Evolutionary conservation across 208 protist species (phyloP), one percentile per base, ranked within the genome.

Genomic region (Wallacemonas collosoma): DNA sequence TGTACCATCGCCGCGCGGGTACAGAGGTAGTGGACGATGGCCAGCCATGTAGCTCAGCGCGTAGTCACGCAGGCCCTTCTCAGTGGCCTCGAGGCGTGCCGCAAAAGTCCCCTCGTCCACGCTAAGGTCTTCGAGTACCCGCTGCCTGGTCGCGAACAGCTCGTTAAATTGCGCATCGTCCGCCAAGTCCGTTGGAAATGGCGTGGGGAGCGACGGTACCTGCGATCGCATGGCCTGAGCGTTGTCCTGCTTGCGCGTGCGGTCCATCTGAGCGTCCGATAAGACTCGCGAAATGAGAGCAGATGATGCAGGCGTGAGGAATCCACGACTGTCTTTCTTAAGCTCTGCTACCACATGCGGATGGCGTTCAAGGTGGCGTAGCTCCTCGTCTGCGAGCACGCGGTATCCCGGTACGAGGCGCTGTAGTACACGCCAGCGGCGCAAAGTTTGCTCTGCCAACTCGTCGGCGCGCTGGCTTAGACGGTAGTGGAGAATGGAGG

Each of bases 381-480:
- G 62, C 40, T 77, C 71, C 38, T 86, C 72, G 43, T 80, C 75
- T 15, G 63, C 53, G 12, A 86, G 38, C 0, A 61, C 43, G 2
- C 50, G 68, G 54, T 65, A 57, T 0, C 57, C 65, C 0, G 44
- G 60, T 6, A 80, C 14, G 11, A 62, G 66, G 2, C 39, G 11
- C 15, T 77, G 72, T 1, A 86, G 40, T 4, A 41, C 53, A 11
- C 73, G 36, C 77, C 81, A 82, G 26, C 61, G 55, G 2, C 50
- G 68, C 5, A 74, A 57, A 3, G 67, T 74, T 35, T 55, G 55
- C 2, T 76, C 51, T 2, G 80, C 84, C 0, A 86, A 15, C 45
- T 76, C 71, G 58, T 89, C 84, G 2, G 84, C 84, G 2, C 80
- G 76, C 2, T 47, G 39, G 2, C 77, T 61, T 1, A 89, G 73